These are phyloP conservation scores for Artemisia princeps DNA, from an alignment of 140 eudicot genomes.

Conservation along the genomic window DNA sequence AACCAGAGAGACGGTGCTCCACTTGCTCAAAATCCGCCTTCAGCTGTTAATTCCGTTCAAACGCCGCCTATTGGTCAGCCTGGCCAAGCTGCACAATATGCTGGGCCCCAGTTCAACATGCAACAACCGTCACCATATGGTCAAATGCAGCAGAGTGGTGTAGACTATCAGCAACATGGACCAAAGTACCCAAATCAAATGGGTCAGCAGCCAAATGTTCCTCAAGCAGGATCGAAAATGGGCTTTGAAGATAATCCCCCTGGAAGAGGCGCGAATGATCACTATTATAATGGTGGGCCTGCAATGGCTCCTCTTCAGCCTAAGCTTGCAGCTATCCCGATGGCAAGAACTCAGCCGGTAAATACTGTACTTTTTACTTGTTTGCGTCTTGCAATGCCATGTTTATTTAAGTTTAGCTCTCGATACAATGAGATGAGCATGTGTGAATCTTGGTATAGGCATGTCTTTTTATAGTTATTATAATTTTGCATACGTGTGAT, in stretches of 20 bases:
- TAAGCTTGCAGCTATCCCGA: slow-evolving; percentile 82
- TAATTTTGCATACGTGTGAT: not conserved
- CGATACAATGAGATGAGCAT: not conserved
- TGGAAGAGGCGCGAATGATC: slow-evolving; percentile 53
- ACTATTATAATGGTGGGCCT: slow-evolving; percentile 40
- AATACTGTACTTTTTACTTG: slow-evolving; percentile 1
- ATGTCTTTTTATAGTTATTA: not conserved
- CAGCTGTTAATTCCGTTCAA: slow-evolving; percentile 35
- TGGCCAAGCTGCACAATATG: slow-evolving; percentile 40
- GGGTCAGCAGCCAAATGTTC: slow-evolving; percentile 56
- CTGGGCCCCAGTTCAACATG: slow-evolving; percentile 40
- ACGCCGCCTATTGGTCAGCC: slow-evolving; percentile 36
- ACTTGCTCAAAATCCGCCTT: slow-evolving; percentile 33
- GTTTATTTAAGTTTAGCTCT: no score
- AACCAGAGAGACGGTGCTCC: slow-evolving; percentile 50
- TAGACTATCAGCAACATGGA: slow-evolving; percentile 51
- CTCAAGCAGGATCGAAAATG: slow-evolving; percentile 44
- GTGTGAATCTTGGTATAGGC: no score
- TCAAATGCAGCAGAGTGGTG: slow-evolving; percentile 40
- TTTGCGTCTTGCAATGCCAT: not conserved
- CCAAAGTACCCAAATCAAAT: slow-evolving; percentile 54
- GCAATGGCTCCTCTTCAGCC: slow-evolving; percentile 51
- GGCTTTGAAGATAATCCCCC: slow-evolving; percentile 57
- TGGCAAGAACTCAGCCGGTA: slow-evolving; percentile 68
- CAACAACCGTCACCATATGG: slow-evolving; percentile 47